Evolutionary conservation across 2,329 filamentous ascomycete species (phyloP).

Genomic region (Epichloe sp.): DNA sequence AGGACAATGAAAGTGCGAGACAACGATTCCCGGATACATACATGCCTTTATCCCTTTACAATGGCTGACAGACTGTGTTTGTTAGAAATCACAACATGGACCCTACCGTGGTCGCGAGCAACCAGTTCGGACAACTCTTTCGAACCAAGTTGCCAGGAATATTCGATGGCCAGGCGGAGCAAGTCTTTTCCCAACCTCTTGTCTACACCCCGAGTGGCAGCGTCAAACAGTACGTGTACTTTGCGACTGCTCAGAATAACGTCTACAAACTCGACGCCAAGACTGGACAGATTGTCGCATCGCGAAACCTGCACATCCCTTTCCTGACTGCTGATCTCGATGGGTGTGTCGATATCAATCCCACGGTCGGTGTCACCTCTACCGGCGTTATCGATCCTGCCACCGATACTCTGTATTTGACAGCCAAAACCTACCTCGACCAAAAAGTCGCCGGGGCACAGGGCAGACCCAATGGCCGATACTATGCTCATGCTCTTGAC

Average conservation of each 20-base stretch:
- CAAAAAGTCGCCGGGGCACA: conserved; percentile 20
- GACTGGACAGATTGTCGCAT: conserved; percentile 36
- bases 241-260: conserved; percentile 45
- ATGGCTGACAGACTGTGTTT: background rate
- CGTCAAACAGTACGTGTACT: conserved; percentile 37
- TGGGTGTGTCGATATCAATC: conserved; percentile 34
- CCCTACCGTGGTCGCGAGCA: conserved; percentile 40
- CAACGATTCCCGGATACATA: too few relatives aligned
- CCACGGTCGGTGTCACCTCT: conserved; percentile 31
- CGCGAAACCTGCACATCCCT: conserved; percentile 33
- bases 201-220: conserved; percentile 34
- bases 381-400: conserved; percentile 32
- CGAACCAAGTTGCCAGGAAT: conserved; percentile 36
- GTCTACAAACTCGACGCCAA: conserved; percentile 42
- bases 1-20: too few relatives aligned
- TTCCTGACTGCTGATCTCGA: conserved; percentile 35
- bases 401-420: conserved; percentile 31
- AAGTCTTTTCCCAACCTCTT: conserved; percentile 38
- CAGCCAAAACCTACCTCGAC: conserved; percentile 28
- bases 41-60: too few relatives aligned
- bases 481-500: conserved; percentile 25
- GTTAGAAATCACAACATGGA: conserved; percentile 48
- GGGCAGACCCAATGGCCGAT: conserved; percentile 20
- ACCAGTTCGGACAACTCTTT: conserved; percentile 43
- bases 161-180: conserved; percentile 35